Conservation (phyloP, 345 rosid genomes). For the Lepidium africanum region DNA sequence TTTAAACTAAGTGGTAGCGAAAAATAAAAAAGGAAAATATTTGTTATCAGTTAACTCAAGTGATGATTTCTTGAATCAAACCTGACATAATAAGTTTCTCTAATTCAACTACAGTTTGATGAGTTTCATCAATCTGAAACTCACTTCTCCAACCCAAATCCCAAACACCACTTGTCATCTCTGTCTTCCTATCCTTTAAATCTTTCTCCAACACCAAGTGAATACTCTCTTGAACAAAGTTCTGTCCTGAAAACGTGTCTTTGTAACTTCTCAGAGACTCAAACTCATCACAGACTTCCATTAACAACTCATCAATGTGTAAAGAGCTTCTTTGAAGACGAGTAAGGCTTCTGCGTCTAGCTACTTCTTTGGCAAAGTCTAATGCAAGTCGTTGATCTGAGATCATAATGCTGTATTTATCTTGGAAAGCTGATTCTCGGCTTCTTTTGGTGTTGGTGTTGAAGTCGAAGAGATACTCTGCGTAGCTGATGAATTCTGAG, state of each 20-base stretch:
- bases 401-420: neutral
- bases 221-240: slow-evolving; percentile 31
- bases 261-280: slow-evolving; percentile 39
- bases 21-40: neutral
- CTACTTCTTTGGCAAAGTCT: slow-evolving; percentile 63
- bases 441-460: slow-evolving; percentile 11
- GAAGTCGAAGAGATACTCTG: slow-evolving; percentile 44
- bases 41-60: neutral
- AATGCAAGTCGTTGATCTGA: slow-evolving; percentile 37
- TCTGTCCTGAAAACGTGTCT: slow-evolving; percentile 18
- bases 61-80: slow-evolving; percentile 50
- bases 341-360: slow-evolving; percentile 37
- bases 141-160: slow-evolving; percentile 70
- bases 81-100: slow-evolving; percentile 47
- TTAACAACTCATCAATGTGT: slow-evolving; percentile 47
- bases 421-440: neutral
- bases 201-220: slow-evolving; percentile 48
- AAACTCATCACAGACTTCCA: slow-evolving; percentile 44
- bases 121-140: slow-evolving; percentile 43
- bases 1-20: neutral
- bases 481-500: slow-evolving; percentile 40
- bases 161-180: slow-evolving; percentile 54
- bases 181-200: slow-evolving; percentile 33
- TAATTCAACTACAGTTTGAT: slow-evolving; percentile 44
- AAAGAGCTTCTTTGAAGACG: slow-evolving; percentile 23